Evolutionary conservation across 495 filamentous ascomycete species (phyloP), one percentile per base, ranked within the genome.

Genomic region (Staphylotrichum tortipilum): DNA sequence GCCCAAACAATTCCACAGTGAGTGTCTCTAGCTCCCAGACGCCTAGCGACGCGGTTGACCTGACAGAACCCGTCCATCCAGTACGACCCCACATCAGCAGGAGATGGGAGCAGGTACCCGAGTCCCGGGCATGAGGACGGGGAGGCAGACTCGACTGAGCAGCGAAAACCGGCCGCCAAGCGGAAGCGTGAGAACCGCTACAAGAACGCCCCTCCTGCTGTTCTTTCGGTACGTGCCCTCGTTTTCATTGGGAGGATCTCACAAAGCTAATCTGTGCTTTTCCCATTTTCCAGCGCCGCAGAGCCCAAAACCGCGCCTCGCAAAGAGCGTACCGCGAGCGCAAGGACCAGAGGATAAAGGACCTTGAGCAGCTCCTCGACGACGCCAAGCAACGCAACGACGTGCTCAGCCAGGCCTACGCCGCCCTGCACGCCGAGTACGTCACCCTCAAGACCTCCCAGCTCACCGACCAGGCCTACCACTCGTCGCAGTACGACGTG

Each of bases 311-410:
- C 54, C 70, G 77, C 37, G 75, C 74, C 49, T 78, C 77, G 3
- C 87, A 92, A 64, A 74, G 86, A 58, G 85, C 85, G 24, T 92
- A 90, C 56, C 84, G 87, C 39, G 86, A 90, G 66, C 78, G 87
- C 49, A 92, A 92, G 65, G 87, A 92, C 59, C 79, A 85, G 35
- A 81, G 86, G 51, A 86, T 90, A 47, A 81, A 81, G 61, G 85
- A 90, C 47, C 81, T 92, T 8, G 86, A 90, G 68, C 70, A 81
- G 37, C 85, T 88, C 68, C 82, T 91, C 56, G 75, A 65, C 56
- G 76, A 75, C 12, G 65, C 72, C 38, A 68, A 75, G 53, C 62
- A 70, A 36, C 67, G 64, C 53, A 69, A 70, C 47, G 65, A 72
- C 22, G 60, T 61, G 33, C 68, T 73, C 26, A 60, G 61, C 47